These are phyloP conservation scores for Piromyces finnis DNA, from an alignment of 192 early-diverging fungal species.

Conservation along the genomic window DNA sequence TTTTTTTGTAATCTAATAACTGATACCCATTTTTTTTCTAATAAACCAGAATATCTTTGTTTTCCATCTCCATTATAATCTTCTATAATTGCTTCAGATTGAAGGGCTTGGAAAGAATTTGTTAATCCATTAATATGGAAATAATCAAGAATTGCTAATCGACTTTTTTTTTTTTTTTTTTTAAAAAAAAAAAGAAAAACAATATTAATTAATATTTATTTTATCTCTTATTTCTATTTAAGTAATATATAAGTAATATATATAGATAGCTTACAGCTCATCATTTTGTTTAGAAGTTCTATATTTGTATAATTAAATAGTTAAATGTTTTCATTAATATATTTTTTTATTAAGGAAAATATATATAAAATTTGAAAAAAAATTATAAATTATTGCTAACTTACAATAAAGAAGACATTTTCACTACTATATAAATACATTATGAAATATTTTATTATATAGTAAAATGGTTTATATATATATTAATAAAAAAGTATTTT, in stretches of 20 bases:
- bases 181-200: neutral
- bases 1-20: slow-evolving; percentile 85
- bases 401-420: neutral
- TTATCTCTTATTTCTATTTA: neutral
- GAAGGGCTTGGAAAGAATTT: slow-evolving; percentile 46
- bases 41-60: slow-evolving; percentile 54
- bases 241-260: too few relatives aligned
- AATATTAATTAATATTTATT: neutral
- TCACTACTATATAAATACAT: neutral
- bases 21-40: slow-evolving; percentile 93
- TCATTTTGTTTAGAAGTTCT: slow-evolving; percentile 10
- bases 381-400: neutral
- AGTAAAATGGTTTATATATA: too few relatives aligned
- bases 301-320: too few relatives aligned
- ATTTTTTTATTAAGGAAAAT: too few relatives aligned
- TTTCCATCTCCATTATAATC: slow-evolving; percentile 55
- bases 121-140: slow-evolving; percentile 54
- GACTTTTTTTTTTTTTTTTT: slow-evolving; percentile 12
- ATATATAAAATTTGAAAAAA: neutral
- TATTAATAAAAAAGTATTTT: too few relatives aligned
- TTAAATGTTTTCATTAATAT: too few relatives aligned
- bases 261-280: slow-evolving; percentile 11
- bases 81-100: slow-evolving; percentile 49
- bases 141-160: slow-evolving; percentile 75
- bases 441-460: too few relatives aligned